Conservation (phyloP, 2,329 filamentous ascomycete genomes). For the Nemania abortiva region DNA sequence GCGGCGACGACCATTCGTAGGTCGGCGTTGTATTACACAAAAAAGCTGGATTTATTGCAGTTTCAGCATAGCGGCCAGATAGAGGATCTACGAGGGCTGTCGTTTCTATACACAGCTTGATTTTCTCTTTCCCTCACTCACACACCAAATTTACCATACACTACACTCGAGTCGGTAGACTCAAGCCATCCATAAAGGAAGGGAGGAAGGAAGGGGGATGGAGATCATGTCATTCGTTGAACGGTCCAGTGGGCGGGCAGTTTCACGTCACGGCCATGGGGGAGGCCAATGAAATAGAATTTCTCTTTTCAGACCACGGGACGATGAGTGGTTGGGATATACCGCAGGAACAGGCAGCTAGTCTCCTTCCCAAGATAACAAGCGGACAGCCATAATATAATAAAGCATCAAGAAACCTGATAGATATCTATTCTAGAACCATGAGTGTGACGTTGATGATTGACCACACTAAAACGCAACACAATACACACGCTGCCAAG, state of each 20-base stretch:
- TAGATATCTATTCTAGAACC: background rate
- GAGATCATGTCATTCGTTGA: constrained; percentile 36
- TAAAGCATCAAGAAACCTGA: constrained; percentile 16
- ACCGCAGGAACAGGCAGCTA: constrained; percentile 23
- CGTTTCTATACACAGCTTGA: constrained; percentile 25
- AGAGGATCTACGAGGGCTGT: constrained; percentile 35
- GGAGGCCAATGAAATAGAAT: constrained; percentile 33
- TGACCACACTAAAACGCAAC: background rate
- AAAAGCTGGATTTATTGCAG: constrained; percentile 31
- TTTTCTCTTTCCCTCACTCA: constrained; percentile 22
- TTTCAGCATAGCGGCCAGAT: constrained; percentile 47
- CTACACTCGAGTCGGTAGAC: constrained; percentile 17
- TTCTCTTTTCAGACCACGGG: constrained; percentile 15
- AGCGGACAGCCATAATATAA: constrained; percentile 34
- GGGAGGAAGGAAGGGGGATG: constrained; percentile 2
- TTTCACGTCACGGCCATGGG: constrained; percentile 18
- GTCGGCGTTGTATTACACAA: constrained; percentile 28
- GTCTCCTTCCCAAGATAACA: constrained; percentile 8
- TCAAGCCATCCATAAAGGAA: constrained; percentile 16
- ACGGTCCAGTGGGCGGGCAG: constrained; percentile 16
- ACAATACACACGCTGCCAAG: constrained; percentile 19
- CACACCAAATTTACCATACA: constrained; percentile 33
- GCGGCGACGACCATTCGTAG: background rate
- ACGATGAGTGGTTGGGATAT: constrained; percentile 25
- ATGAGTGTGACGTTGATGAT: no score